A percentile compares a stretch with the other conserved stretches of the same genome.
Evolutionary conservation across 2,329 filamentous ascomycete genomes (phyloP).

Genomic region (Sordariomycetes sp.): DNA sequence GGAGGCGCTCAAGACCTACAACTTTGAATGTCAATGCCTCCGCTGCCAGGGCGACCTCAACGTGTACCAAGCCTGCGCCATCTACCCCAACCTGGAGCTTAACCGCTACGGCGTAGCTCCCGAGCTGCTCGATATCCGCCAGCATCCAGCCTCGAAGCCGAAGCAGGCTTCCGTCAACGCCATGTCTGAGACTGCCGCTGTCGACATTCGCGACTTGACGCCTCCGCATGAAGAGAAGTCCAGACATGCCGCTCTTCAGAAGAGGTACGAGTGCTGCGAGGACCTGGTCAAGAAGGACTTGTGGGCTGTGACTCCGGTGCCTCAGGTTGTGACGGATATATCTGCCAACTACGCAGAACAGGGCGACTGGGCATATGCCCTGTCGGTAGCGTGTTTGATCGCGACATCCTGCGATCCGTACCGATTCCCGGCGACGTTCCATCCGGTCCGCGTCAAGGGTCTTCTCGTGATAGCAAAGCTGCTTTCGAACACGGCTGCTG

Average conservation of each 20-base stretch:
- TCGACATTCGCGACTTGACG: background rate
- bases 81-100: conserved; percentile 28
- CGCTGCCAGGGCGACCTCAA: conserved; percentile 42
- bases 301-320: conserved; percentile 42
- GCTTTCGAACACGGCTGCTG: conserved; percentile 37
- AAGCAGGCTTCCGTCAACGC: conserved; percentile 7
- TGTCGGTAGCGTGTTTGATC: conserved; percentile 38
- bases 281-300: conserved; percentile 16
- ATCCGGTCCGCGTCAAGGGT: conserved; percentile 38
- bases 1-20: conserved; percentile 35
- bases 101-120: conserved; percentile 36
- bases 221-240: no score
- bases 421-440: conserved; percentile 39
- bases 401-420: conserved; percentile 39
- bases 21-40: conserved; percentile 41
- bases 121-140: conserved; percentile 20
- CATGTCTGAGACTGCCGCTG: background rate
- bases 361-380: conserved; percentile 15
- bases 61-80: conserved; percentile 41
- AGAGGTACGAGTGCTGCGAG: conserved; percentile 14
- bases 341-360: conserved; percentile 29
- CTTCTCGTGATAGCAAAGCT: conserved; percentile 43
- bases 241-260: background rate
- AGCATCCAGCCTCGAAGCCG: conserved; percentile 17
- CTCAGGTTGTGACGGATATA: conserved; percentile 32